A percentile compares a stretch with the other conserved stretches of the same genome.
phyloP scores from a whole-genome alignment of 805 yeast genomes.

The Kluyveromyces siamensis region DNA sequence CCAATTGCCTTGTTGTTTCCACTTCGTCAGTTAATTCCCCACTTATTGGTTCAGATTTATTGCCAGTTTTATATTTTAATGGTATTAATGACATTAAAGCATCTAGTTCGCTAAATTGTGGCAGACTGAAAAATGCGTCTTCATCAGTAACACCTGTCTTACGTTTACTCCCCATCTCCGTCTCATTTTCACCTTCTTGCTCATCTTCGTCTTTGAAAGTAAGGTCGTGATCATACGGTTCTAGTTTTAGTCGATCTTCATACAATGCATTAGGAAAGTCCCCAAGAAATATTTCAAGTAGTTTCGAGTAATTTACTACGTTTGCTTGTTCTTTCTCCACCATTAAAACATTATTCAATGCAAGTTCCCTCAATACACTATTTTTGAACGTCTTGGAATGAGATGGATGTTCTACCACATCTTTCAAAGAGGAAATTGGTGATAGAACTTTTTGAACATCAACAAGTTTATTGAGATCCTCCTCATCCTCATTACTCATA shows the following conservation, averaged over 20 bases:
- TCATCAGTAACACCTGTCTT: constrained; percentile 14
- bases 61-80: constrained; percentile 1
- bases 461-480: constrained; percentile 39
- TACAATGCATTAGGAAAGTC: constrained; percentile 68
- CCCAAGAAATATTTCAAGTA: constrained; percentile 75
- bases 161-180: constrained; percentile 4
- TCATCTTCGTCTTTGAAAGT: constrained; percentile 18
- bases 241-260: constrained; percentile 57
- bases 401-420: constrained; percentile 62
- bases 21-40: constrained; percentile 45
- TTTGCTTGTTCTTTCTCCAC: constrained; percentile 76
- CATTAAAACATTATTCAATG: constrained; percentile 63
- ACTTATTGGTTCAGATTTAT: constrained; percentile 27
- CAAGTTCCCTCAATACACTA: constrained; percentile 47
- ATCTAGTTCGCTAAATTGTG: constrained; percentile 31
- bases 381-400: constrained; percentile 57
- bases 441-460: constrained; percentile 53
- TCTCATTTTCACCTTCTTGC: constrained; percentile 7
- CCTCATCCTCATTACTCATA: constrained; percentile 24
- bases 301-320: constrained; percentile 58
- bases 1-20: constrained; percentile 62
- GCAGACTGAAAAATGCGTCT: constrained; percentile 63
- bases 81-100: constrained; percentile 10
- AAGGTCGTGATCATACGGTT: constrained; percentile 61
- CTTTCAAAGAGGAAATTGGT: constrained; percentile 76